phyloP scores from a whole-genome alignment of 345 rosid species.

The Bruguiera gymnorhiza region DNA sequence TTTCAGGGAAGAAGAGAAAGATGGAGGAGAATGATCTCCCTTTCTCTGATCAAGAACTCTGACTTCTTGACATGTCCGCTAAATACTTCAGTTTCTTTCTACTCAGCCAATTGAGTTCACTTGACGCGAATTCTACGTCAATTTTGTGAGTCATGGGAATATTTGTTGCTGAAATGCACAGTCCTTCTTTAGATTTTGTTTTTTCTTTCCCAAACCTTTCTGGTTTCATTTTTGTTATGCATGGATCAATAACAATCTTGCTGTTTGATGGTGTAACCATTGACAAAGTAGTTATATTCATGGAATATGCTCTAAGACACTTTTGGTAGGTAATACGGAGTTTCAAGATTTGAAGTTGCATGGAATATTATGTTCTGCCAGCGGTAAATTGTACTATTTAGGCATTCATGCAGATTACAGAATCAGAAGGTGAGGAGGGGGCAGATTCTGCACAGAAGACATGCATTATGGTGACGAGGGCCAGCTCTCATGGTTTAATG shows the following conservation, averaged over 20 bases:
- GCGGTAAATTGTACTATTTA: neutral
- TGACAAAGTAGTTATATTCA: neutral
- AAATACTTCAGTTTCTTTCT: neutral
- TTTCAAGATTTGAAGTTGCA: neutral
- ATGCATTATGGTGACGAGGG: constrained; percentile 80
- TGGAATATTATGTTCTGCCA: neutral
- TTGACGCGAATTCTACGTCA: neutral
- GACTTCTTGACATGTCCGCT: neutral
- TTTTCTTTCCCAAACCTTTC: too few species aligned
- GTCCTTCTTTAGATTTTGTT: too few species aligned
- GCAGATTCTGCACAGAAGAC: constrained; percentile 48
- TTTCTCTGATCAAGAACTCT: neutral
- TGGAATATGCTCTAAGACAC: neutral
- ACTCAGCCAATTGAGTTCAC: neutral
- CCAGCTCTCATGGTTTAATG: constrained; percentile 85
- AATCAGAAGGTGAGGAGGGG: constrained; percentile 47
- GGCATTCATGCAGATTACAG: constrained; percentile 40
- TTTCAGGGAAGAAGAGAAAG: too few species aligned
- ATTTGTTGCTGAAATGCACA: too few species aligned
- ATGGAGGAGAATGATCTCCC: too few species aligned
- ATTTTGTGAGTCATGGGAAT: too few species aligned
- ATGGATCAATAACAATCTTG: neutral
- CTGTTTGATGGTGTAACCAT: neutral
- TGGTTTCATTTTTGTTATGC: too few species aligned
- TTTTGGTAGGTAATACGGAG: too few species aligned